These are phyloP conservation scores for Phalaenopsis equestris DNA, from an alignment of 106 monocot genomes.

Conservation along the genomic window DNA sequence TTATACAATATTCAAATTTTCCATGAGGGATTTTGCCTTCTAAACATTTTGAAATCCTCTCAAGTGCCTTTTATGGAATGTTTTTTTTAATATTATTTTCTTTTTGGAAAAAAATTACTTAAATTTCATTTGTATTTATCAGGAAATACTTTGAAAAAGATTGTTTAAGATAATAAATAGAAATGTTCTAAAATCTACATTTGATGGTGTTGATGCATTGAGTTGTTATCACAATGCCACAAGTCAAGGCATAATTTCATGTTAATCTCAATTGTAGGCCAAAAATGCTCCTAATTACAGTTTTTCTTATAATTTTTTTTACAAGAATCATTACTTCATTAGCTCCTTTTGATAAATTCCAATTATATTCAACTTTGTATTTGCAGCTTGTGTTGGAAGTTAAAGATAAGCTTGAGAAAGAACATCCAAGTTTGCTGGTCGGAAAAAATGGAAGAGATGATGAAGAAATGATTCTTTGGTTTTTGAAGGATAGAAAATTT, in stretches of 20 bases:
- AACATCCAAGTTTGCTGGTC: conserved; percentile 45
- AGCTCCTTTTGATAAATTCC: neutral
- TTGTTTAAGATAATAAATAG: neutral
- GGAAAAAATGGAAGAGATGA: conserved; percentile 71
- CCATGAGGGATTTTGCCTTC: neutral
- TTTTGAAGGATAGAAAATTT: conserved; percentile 80
- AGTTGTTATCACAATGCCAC: neutral
- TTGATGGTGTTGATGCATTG: neutral
- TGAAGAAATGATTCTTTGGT: conserved; percentile 82
- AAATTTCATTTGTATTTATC: too few relatives aligned
- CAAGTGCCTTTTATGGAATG: neutral
- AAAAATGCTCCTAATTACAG: neutral
- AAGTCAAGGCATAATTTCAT: neutral
- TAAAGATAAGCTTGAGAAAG: conserved; percentile 61
- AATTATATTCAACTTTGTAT: neutral
- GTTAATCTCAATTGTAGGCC: neutral
- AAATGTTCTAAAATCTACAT: neutral
- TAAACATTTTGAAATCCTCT: neutral
- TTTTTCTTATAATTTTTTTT: neutral
- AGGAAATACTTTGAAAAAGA: too few relatives aligned
- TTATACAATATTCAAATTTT: neutral
- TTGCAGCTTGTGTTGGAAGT: conserved; percentile 78
- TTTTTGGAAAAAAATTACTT: too few relatives aligned
- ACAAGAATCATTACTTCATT: neutral
- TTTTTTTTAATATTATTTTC: neutral